phyloP scores from a whole-genome alignment of 2,329 filamentous ascomycete species.

The Pyrenophora teres region DNA sequence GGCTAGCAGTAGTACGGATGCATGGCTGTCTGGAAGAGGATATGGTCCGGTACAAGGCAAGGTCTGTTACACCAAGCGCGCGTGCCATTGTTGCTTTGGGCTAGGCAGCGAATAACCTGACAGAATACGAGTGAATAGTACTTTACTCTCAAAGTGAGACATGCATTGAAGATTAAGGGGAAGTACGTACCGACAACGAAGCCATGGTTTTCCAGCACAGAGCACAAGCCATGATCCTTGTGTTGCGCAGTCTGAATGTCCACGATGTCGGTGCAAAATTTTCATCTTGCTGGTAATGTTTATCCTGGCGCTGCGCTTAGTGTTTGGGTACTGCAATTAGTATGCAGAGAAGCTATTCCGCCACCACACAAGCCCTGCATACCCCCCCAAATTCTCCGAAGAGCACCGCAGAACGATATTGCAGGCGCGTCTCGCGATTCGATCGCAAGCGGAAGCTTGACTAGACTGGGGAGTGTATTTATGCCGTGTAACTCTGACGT shows the following conservation, averaged over 20 bases:
- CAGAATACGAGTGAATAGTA: constrained; percentile 2
- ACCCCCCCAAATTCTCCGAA: constrained; percentile 6
- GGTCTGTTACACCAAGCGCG: constrained; percentile 12
- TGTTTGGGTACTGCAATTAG: constrained; percentile 8
- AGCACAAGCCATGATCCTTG: not conserved
- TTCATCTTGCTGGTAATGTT: constrained; percentile 1
- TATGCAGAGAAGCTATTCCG: constrained; percentile 10
- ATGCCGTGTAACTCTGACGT: constrained; percentile 9
- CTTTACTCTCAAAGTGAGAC: constrained; percentile 8
- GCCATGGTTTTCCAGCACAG: not conserved
- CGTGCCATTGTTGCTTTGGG: constrained; percentile 10
- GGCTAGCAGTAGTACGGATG: constrained; percentile 13
- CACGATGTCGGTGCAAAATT: not conserved
- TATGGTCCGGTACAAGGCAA: constrained; percentile 1
- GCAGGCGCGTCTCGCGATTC: constrained; percentile 7
- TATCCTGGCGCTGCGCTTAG: not conserved
- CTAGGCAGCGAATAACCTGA: constrained; percentile 8
- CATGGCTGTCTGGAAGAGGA: constrained; percentile 17
- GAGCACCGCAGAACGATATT: constrained; percentile 12
- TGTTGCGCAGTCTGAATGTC: not conserved
- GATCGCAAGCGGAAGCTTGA: not conserved
- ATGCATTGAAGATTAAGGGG: constrained; percentile 7
- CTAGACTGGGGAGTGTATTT: constrained; percentile 6
- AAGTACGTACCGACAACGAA: constrained; percentile 2
- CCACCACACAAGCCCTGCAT: constrained; percentile 14